Conservation (phyloP, 2,329 filamentous ascomycete species). For the Epicoccum sorghinum region DNA sequence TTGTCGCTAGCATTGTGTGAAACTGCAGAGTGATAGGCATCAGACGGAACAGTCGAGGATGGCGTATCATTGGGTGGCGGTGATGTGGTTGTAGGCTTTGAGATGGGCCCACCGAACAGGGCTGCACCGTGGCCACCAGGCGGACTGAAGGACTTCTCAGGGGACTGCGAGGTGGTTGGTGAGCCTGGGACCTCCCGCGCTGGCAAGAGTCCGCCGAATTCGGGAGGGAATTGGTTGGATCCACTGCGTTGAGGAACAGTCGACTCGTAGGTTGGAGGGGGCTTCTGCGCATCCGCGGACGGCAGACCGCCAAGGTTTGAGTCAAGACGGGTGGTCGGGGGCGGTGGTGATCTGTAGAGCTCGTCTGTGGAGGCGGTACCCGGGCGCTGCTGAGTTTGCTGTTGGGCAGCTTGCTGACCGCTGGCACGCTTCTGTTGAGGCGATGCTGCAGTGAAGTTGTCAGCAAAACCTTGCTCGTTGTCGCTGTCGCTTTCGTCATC, state of each 20-base stretch:
- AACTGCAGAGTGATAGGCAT: slow-evolving; percentile 51
- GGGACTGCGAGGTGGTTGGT: slow-evolving; percentile 43
- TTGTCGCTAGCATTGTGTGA: slow-evolving; percentile 45
- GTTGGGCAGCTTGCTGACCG: slow-evolving; percentile 31
- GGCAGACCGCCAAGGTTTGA: slow-evolving; percentile 54
- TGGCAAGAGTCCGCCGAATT: slow-evolving; percentile 63
- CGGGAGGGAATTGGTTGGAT: slow-evolving; percentile 58
- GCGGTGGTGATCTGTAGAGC: slow-evolving; percentile 38
- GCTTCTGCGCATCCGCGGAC: slow-evolving; percentile 60
- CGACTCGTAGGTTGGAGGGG: slow-evolving; percentile 64
- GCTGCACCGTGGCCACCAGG: slow-evolving; percentile 48
- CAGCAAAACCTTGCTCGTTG: slow-evolving; percentile 81
- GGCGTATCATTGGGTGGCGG: slow-evolving; percentile 49
- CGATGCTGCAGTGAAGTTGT: slow-evolving; percentile 79
- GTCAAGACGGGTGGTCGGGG: slow-evolving; percentile 44
- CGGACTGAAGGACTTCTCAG: slow-evolving; percentile 46
- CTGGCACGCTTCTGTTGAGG: slow-evolving; percentile 45
- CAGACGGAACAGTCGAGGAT: slow-evolving; percentile 49
- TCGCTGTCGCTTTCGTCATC: slow-evolving; percentile 79
- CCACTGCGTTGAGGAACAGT: slow-evolving; percentile 46
- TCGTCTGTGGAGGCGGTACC: slow-evolving; percentile 38
- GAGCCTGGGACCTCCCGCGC: slow-evolving; percentile 60
- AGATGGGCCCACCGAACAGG: slow-evolving; percentile 47
- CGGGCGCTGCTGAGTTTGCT: slow-evolving; percentile 32
- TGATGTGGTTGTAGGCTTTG: slow-evolving; percentile 46